These are phyloP conservation scores for Tetrahymena thermophila DNA, from an alignment of 73 alveolate species.

Conservation along the genomic window DNA sequence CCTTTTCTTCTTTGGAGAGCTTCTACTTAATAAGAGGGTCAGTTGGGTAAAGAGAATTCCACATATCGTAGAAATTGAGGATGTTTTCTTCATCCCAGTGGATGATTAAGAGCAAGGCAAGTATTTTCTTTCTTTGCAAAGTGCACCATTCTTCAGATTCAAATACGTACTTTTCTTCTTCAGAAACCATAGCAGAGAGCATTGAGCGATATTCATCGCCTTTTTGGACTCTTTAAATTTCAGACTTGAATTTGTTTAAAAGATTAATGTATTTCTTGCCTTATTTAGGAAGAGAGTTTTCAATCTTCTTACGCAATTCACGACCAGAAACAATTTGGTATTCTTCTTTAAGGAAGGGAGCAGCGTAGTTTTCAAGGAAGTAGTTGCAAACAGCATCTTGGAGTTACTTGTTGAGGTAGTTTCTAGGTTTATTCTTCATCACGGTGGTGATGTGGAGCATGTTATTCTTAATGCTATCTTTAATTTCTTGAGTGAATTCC, in stretches of 20 bases:
- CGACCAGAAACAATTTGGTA: neutral
- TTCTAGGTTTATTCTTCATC: neutral
- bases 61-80: neutral
- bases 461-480: neutral
- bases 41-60: neutral
- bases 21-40: neutral
- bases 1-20: constrained; percentile 4
- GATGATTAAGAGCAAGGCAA: neutral
- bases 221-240: neutral
- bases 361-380: neutral
- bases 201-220: neutral
- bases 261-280: neutral
- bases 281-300: neutral
- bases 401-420: neutral
- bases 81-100: neutral
- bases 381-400: constrained; percentile 1
- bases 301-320: neutral
- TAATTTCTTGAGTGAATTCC: neutral
- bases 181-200: neutral
- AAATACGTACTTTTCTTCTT: neutral
- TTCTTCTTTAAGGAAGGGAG: neutral
- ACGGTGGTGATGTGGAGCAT: neutral
- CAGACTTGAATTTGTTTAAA: neutral
- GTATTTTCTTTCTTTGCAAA: neutral
- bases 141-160: neutral